These are phyloP conservation scores for Tricholoma furcatifolium DNA, from an alignment of 768 basidiomycete genomes.

Conservation along the genomic window DNA sequence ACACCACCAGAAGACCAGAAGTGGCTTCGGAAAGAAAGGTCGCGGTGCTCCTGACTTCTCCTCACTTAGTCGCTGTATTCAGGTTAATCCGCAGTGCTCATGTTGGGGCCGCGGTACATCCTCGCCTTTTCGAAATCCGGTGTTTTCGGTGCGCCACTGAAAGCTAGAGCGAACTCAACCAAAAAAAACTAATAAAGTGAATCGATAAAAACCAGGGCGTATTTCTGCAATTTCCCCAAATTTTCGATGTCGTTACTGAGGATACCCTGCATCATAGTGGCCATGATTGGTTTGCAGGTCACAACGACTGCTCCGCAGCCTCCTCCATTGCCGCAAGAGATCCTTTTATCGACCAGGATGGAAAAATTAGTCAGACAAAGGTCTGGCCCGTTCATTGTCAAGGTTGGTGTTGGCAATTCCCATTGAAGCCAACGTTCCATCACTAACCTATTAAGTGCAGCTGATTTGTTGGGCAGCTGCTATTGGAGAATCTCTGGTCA, in stretches of 20 bases:
- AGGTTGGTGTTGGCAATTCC: slow-evolving; percentile 26
- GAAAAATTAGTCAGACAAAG: slow-evolving; percentile 37
- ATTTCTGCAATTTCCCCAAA: slow-evolving; percentile 55
- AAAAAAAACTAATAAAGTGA: neutral
- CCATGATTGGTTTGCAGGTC: slow-evolving; percentile 42
- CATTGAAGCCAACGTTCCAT: neutral
- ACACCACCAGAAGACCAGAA: neutral
- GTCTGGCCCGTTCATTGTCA: slow-evolving; percentile 29
- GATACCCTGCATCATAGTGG: slow-evolving; percentile 41
- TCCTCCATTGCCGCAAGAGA: slow-evolving; percentile 32
- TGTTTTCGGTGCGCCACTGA: slow-evolving; percentile 16
- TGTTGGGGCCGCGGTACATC: slow-evolving; percentile 5
- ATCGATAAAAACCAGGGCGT: neutral
- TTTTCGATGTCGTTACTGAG: slow-evolving; percentile 29
- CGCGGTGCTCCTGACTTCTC: neutral
- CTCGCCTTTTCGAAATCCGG: slow-evolving; percentile 4
- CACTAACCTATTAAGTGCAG: slow-evolving; percentile 19
- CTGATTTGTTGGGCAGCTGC: slow-evolving; percentile 36
- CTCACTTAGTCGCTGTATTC: neutral
- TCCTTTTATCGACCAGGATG: slow-evolving; percentile 30
- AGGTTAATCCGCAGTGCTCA: neutral
- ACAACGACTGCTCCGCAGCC: slow-evolving; percentile 47
- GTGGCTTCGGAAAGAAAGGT: neutral
- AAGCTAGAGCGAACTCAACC: neutral
- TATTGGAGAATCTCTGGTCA: slow-evolving; percentile 35